phyloP scores from a whole-genome alignment of 2,329 filamentous ascomycete genomes.

The Scedosporium apiospermum region DNA sequence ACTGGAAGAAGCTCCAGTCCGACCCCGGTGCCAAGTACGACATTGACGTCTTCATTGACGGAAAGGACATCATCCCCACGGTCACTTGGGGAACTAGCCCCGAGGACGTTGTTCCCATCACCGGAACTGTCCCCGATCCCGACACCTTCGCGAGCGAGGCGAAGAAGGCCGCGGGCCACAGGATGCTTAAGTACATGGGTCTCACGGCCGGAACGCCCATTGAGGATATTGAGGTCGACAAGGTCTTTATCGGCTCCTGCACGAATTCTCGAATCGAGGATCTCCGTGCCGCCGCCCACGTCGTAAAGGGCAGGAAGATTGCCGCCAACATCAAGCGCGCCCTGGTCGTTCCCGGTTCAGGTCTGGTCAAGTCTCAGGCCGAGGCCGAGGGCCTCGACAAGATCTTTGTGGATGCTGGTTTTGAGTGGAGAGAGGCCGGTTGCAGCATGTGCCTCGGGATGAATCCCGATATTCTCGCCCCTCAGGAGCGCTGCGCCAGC shows the following conservation, averaged over 20 bases:
- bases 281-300: conserved; percentile 72
- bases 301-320: conserved; percentile 81
- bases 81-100: conserved; percentile 96
- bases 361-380: conserved; percentile 84
- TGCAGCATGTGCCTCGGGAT: conserved; percentile 99
- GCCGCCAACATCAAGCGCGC: conserved; percentile 85
- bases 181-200: conserved; percentile 95
- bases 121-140: conserved; percentile 78
- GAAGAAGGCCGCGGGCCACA: conserved; percentile 70
- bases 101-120: conserved; percentile 93
- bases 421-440: conserved; percentile 96
- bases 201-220: conserved; percentile 77
- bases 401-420: conserved; percentile 84
- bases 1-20: conserved; percentile 80
- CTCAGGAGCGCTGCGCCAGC: conserved; percentile 85
- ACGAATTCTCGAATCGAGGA: conserved; percentile 97
- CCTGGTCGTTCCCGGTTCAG: conserved; percentile 94
- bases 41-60: conserved; percentile 79
- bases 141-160: conserved; percentile 72
- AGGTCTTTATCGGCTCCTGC: conserved; percentile 96
- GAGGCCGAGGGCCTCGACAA: conserved; percentile 88
- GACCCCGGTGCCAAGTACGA: conserved; percentile 88
- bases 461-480: conserved; percentile 95
- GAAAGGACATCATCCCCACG: conserved; percentile 86
- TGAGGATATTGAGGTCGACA: conserved; percentile 87